These are phyloP conservation scores for Passalora sequoiae DNA, from an alignment of 2,329 filamentous ascomycete genomes.

Conservation along the genomic window DNA sequence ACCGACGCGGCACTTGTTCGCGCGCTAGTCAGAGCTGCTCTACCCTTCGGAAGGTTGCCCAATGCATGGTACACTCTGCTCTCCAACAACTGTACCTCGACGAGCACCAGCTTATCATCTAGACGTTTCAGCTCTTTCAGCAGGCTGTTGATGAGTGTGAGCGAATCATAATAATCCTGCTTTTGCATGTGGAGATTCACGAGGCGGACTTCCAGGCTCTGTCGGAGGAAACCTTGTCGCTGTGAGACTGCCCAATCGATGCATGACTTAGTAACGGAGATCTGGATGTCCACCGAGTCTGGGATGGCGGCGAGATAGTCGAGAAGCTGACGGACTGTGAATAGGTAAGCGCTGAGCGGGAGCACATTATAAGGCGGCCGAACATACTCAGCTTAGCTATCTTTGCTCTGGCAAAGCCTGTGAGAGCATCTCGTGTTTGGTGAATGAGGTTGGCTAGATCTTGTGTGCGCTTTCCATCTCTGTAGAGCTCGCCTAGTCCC, in stretches of 20 bases:
- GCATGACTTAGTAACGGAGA: slow-evolving; percentile 93
- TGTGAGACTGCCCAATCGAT: slow-evolving; percentile 98
- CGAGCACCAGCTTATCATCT: slow-evolving; percentile 95
- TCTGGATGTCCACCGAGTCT: slow-evolving; percentile 89
- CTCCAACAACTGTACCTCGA: slow-evolving; percentile 96
- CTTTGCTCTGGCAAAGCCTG: slow-evolving; percentile 97
- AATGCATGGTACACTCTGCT: slow-evolving; percentile 96
- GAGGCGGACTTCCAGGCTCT: slow-evolving; percentile 94
- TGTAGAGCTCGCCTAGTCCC: slow-evolving; percentile 84
- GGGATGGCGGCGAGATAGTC: slow-evolving; percentile 93
- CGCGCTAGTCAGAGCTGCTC: slow-evolving; percentile 88
- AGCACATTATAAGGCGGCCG: neutral
- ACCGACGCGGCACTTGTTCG: slow-evolving; percentile 94
- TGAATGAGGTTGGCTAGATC: slow-evolving; percentile 86
- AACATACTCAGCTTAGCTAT: slow-evolving; percentile 88
- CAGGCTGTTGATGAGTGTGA: slow-evolving; percentile 92
- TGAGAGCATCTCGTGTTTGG: slow-evolving; percentile 83
- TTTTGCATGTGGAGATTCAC: slow-evolving; percentile 95
- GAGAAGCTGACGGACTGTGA: slow-evolving; percentile 62
- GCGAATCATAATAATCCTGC: slow-evolving; percentile 93
- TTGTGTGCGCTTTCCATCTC: slow-evolving; percentile 75
- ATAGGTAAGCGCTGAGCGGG: neutral
- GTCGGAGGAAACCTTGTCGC: slow-evolving; percentile 89
- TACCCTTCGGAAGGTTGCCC: slow-evolving; percentile 92
- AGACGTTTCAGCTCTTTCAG: slow-evolving; percentile 95